These are phyloP conservation scores for Talaromyces pinophilus DNA, from an alignment of 2,329 filamentous ascomycete genomes.

Conservation along the genomic window DNA sequence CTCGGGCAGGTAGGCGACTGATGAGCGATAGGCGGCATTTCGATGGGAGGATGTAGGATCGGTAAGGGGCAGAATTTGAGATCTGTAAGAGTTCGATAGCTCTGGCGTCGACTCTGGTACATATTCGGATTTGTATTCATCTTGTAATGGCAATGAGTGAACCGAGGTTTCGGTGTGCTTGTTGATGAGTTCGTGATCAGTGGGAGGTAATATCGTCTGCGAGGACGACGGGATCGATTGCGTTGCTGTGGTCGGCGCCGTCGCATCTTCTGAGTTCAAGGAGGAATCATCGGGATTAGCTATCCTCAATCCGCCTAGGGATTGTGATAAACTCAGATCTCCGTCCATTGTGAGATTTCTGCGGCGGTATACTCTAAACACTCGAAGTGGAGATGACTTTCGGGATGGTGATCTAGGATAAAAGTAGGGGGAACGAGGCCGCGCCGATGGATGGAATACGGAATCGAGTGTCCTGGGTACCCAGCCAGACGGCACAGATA, in stretches of 20 bases:
- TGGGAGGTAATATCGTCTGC: constrained; percentile 24
- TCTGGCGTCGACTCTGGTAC: constrained; percentile 21
- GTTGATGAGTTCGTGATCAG: constrained; percentile 26
- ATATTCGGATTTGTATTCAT: constrained; percentile 25
- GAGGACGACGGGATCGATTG: constrained; percentile 22
- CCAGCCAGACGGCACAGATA: constrained; percentile 22
- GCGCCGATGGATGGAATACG: background rate
- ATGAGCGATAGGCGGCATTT: constrained; percentile 44
- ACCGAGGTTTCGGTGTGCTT: constrained; percentile 6
- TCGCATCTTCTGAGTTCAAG: constrained; percentile 39
- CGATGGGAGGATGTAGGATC: constrained; percentile 25
- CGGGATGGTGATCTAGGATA: background rate
- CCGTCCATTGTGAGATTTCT: constrained; percentile 69
- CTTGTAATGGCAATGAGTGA: constrained; percentile 14
- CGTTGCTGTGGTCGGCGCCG: background rate
- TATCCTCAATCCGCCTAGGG: constrained; percentile 90
- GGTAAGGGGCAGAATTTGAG: constrained; percentile 13
- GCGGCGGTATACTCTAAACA: background rate
- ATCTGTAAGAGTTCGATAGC: constrained; percentile 14
- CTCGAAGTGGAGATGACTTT: background rate
- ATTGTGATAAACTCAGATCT: constrained; percentile 88
- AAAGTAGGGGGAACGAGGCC: background rate
- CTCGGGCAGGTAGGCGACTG: constrained; percentile 38
- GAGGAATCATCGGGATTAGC: constrained; percentile 86
- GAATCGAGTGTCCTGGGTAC: background rate